phyloP scores from a whole-genome alignment of 495 filamentous ascomycete genomes.

The Xylaria palmicola region DNA sequence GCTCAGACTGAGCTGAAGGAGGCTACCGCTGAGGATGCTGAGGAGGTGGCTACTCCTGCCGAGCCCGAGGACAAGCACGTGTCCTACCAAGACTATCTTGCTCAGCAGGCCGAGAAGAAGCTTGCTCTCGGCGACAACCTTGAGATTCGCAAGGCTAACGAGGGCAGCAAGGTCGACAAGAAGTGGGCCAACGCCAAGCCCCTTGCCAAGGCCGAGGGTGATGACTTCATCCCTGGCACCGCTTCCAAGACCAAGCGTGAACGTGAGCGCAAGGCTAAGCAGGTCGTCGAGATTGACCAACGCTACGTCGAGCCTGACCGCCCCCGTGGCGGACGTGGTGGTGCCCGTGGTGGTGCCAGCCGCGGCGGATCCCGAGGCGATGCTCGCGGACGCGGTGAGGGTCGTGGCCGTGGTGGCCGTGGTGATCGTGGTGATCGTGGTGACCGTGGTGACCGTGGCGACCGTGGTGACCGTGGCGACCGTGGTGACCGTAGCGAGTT shows the following conservation, averaged over 20 bases:
- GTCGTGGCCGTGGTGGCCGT: slow-evolving; percentile 44
- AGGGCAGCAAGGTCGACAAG: slow-evolving; percentile 79
- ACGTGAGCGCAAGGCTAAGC: slow-evolving; percentile 91
- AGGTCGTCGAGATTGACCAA: slow-evolving; percentile 81
- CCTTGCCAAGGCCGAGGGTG: slow-evolving; percentile 68
- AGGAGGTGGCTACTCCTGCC: slow-evolving; percentile 37
- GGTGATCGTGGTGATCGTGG: slow-evolving; percentile 50
- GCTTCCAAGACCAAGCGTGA: slow-evolving; percentile 81
- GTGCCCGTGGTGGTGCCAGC: slow-evolving; percentile 48
- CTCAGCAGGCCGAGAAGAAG: slow-evolving; percentile 81
- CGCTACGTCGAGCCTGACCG: slow-evolving; percentile 67
- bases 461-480: slow-evolving; percentile 49
- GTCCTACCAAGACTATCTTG: slow-evolving; percentile 84
- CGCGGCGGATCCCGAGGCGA: slow-evolving; percentile 45
- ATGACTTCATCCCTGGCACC: slow-evolving; percentile 71
- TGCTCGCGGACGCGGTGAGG: no score
- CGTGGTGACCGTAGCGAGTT: slow-evolving; percentile 34
- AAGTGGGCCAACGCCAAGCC: slow-evolving; percentile 89
- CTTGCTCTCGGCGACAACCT: slow-evolving; percentile 63
- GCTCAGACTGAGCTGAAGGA: slow-evolving; percentile 78
- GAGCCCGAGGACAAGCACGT: slow-evolving; percentile 87
- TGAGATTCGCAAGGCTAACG: slow-evolving; percentile 83
- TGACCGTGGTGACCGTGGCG: slow-evolving; percentile 51
- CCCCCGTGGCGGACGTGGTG: slow-evolving; percentile 54
- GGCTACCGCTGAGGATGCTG: slow-evolving; percentile 47